These are phyloP conservation scores for Ophiorrhiza pumila DNA, from an alignment of 257 asterid genomes.

Conservation along the genomic window DNA sequence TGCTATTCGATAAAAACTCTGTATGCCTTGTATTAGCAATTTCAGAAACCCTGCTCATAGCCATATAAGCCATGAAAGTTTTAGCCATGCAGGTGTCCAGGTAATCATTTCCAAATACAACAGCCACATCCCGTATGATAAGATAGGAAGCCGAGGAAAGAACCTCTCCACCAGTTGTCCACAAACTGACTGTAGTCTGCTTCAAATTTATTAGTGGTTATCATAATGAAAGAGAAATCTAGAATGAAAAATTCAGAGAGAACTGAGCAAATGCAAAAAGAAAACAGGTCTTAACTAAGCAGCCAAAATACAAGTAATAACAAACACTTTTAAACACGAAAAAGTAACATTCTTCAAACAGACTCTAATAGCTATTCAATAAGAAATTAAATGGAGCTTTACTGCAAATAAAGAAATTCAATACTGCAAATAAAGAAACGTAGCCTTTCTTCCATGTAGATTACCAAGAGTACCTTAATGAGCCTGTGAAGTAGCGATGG, in stretches of 20 bases:
- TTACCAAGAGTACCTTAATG: slow-evolving; percentile 52
- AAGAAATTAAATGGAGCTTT: not conserved
- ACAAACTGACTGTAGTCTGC: slow-evolving; percentile 80
- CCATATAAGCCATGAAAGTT: slow-evolving; percentile 51
- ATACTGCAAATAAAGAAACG: not conserved
- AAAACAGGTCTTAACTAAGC: not conserved
- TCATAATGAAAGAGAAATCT: not conserved
- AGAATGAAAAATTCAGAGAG: not conserved
- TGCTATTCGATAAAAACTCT: slow-evolving; percentile 65
- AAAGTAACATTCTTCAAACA: not conserved
- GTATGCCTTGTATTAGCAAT: slow-evolving; percentile 50
- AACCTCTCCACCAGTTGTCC: slow-evolving; percentile 72
- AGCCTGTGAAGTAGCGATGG: slow-evolving; percentile 65
- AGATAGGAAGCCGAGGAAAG: slow-evolving; percentile 71
- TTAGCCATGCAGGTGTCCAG: slow-evolving; percentile 66
- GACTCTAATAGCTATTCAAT: not conserved
- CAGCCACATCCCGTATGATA: slow-evolving; percentile 52
- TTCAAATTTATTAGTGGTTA: slow-evolving; percentile 22
- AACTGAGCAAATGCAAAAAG: not conserved
- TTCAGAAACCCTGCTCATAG: slow-evolving; percentile 62
- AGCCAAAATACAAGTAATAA: not conserved
- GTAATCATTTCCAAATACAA: slow-evolving; percentile 43
- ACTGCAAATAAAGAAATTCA: not conserved
- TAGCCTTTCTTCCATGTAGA: not conserved
- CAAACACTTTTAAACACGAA: not conserved